Evolutionary conservation across 441 rosid genomes (phyloP).

Genomic region (Omphalea diandra): DNA sequence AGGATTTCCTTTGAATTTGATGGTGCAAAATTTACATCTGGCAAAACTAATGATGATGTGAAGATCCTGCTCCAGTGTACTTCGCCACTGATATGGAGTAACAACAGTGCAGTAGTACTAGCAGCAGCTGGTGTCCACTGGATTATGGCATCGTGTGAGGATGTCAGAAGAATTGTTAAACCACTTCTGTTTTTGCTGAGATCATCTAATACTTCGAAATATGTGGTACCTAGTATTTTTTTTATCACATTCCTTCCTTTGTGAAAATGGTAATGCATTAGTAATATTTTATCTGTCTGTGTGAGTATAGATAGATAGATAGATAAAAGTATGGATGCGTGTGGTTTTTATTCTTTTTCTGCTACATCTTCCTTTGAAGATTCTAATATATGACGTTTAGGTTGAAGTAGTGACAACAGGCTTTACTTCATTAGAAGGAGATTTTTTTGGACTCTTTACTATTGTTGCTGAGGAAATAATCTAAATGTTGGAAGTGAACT

Average conservation of each 20-base stretch:
- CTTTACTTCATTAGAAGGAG: not conserved
- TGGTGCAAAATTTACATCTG: slow-evolving; percentile 57
- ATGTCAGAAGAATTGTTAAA: slow-evolving; percentile 72
- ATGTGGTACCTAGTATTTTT: slow-evolving; percentile 63
- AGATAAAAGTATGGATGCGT: no score
- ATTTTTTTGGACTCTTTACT: not conserved
- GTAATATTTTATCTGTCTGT: no score
- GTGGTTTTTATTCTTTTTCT: no score
- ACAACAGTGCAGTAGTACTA: slow-evolving; percentile 92
- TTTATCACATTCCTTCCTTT: slow-evolving; percentile 16
- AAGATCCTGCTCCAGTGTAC: slow-evolving; percentile 85
- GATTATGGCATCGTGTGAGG: slow-evolving; percentile 86
- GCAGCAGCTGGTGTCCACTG: slow-evolving; percentile 96
- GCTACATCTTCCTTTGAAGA: slow-evolving; percentile 6
- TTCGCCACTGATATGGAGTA: slow-evolving; percentile 89
- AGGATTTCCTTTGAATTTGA: slow-evolving; percentile 37
- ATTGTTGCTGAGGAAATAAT: not conserved
- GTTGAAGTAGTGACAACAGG: slow-evolving; percentile 5
- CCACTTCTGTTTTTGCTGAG: slow-evolving; percentile 87
- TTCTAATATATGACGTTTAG: not conserved
- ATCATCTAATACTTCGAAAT: slow-evolving; percentile 84
- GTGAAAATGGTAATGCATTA: no score
- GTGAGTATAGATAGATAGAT: no score
- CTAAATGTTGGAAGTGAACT: not conserved
- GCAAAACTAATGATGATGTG: slow-evolving; percentile 65